Conservation (phyloP, 129 eudicot species). For the Scalesia atractyloides region DNA sequence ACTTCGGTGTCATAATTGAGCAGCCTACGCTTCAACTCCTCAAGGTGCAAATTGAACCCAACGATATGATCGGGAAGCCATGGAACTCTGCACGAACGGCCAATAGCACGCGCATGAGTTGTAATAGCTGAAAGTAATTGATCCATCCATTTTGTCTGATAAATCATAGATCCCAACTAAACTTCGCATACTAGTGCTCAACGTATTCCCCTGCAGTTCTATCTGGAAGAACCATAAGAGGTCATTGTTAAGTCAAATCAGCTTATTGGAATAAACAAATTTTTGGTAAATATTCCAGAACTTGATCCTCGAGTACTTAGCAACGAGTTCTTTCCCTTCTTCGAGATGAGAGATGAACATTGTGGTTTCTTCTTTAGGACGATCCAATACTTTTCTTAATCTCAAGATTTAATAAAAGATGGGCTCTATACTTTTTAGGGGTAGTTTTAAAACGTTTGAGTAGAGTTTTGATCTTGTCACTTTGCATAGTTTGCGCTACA, state of each 20-base stretch:
- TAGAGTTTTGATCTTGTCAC: slow-evolving; percentile 7
- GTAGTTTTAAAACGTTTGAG: slow-evolving; percentile 27
- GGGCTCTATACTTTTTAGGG: slow-evolving; percentile 15
- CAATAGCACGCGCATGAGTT: neutral
- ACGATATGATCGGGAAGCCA: neutral
- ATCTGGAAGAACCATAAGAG: slow-evolving; percentile 31
- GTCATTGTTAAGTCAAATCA: slow-evolving; percentile 15
- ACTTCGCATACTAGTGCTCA: neutral
- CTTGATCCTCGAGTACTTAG: slow-evolving; percentile 23
- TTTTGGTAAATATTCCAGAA: slow-evolving; percentile 10
- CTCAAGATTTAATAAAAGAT: slow-evolving; percentile 12
- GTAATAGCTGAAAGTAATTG: slow-evolving; percentile 15
- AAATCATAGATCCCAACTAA: slow-evolving; percentile 9
- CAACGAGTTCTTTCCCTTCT: slow-evolving; percentile 26
- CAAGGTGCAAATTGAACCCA: slow-evolving; percentile 18
- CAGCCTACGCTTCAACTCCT: slow-evolving; percentile 24
- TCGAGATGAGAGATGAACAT: slow-evolving; percentile 8
- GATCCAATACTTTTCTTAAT: neutral
- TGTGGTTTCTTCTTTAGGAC: slow-evolving; percentile 6
- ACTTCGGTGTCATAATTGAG: slow-evolving; percentile 2
- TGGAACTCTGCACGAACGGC: slow-evolving; percentile 12
- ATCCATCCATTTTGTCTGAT: slow-evolving; percentile 12
- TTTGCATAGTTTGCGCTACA: neutral
- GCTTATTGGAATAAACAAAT: slow-evolving; percentile 4
- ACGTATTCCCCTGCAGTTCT: neutral